Percentiles rank a stretch among this genome's conserved stretches.
Evolutionary conservation across 257 asterid species (phyloP).

Genomic region (Solanum paucissectum): DNA sequence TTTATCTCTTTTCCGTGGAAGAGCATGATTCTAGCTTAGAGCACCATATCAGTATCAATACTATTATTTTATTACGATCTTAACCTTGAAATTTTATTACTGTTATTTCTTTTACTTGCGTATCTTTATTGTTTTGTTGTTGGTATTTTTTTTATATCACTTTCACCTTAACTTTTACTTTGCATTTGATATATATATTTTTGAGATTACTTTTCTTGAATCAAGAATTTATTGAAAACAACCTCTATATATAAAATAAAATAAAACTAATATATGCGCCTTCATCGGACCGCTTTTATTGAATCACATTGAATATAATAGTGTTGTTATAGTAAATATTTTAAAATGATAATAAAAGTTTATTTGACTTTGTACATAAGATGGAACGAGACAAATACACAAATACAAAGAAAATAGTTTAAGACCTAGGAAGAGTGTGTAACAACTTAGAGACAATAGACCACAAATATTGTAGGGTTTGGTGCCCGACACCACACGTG

Average conservation of each 20-base stretch:
- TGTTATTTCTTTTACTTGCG: background rate
- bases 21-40: background rate
- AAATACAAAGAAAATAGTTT: background rate
- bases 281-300: background rate
- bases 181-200: background rate
- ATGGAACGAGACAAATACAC: background rate
- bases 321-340: background rate
- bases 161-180: background rate
- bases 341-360: background rate
- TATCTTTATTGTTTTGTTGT: background rate
- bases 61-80: background rate
- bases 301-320: background rate
- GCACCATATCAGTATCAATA: background rate
- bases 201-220: background rate
- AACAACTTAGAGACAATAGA: background rate
- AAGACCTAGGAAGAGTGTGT: background rate
- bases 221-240: background rate
- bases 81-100: too few relatives aligned
- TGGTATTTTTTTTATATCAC: background rate
- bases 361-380: background rate
- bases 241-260: background rate
- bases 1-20: background rate
- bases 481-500: constrained; percentile 42
- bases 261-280: background rate
- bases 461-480: background rate